phyloP scores from a whole-genome alignment of 192 early-diverging fungal species.

The Backusella parvicylindrica region DNA sequence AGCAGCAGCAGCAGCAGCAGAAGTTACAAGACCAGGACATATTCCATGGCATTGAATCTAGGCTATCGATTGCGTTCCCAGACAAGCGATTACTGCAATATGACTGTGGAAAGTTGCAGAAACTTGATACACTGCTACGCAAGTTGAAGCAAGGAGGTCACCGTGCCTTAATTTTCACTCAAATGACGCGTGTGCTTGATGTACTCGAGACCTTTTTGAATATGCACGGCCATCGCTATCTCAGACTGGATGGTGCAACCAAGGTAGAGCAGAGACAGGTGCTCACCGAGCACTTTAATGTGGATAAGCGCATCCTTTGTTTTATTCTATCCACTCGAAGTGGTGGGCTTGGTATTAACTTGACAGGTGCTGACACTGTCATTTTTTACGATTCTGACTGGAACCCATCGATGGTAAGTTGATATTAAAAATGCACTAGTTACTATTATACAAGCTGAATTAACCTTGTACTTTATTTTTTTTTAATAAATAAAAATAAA shows the following conservation, averaged over 20 bases:
- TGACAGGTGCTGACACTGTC: conserved; percentile 77
- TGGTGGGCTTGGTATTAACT: conserved; percentile 75
- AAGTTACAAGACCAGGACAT: conserved; percentile 42
- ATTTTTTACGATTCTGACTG: conserved; percentile 79
- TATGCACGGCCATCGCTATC: conserved; percentile 60
- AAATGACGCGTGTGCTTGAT: conserved; percentile 69
- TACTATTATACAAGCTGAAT: conserved; percentile 28
- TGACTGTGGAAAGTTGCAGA: conserved; percentile 79
- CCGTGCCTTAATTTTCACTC: conserved; percentile 61
- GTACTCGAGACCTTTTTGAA: conserved; percentile 65
- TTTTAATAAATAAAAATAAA: too few relatives aligned
- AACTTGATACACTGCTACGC: conserved; percentile 50
- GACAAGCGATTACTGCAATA: conserved; percentile 81
- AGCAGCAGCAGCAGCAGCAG: too few relatives aligned
- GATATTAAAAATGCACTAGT: not conserved
- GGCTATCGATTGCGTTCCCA: conserved; percentile 76
- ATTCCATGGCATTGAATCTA: conserved; percentile 54
- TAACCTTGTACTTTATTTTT: too few relatives aligned
- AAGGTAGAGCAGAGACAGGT: conserved; percentile 57
- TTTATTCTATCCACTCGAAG: conserved; percentile 50
- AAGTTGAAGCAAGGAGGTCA: conserved; percentile 57
- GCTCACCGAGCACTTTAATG: conserved; percentile 57
- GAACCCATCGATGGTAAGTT: conserved; percentile 66
- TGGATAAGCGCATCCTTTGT: conserved; percentile 55
- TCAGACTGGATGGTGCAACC: conserved; percentile 60